Base-by-base conservation (phyloP, 768 basidiomycete species). In the Lyophyllum semitale region DNA sequence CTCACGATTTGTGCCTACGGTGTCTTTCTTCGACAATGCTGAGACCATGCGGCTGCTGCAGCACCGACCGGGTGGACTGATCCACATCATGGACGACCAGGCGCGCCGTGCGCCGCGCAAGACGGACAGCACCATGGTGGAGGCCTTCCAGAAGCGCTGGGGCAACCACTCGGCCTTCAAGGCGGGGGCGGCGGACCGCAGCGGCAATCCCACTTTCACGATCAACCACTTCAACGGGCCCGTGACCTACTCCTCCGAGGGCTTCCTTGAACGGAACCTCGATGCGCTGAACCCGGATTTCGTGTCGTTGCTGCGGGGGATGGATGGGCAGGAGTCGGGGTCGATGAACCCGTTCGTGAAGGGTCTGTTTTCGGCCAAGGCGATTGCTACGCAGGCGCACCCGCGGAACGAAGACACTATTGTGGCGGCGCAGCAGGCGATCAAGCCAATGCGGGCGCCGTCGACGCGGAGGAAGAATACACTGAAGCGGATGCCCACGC, bases 11-110 rank as follows among this genome's bases (percentile, higher is more conserved):
- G 81, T 90, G 2, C 90, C 91, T 0, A 75, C 83, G 27, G 74
- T 91, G 0, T 82, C 88, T 0, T 95, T 89, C 75, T 93, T 93
- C 68, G 93, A 96, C 73, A 98, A 98, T 69, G 69, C 88, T 9
- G 95, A 98, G 67, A 94, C 92, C 61, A 71, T 98, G 27, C 84
- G 93, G 8, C 77, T 99, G 27, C 73, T 98, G 38, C 89, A 94
- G 66, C 88, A 93, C 66, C 78, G 77, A 51, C 94, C 92, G 1
- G 95, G 95, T 9, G 97, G 97, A 1, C 77, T 99, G 29, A 86
- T 98, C 50, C 93, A 96, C 64, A 98, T 98, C 70, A 93, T 98
- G 89, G 95, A 98, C 66, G 96, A 98, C 66, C 95, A 97, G 70
- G 91, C 95, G 1, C 82, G 89, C 12, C 80, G 91, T 35, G 81